Conservation (phyloP, 2,329 filamentous ascomycete species). For the Paraconiothyrium sp. region DNA sequence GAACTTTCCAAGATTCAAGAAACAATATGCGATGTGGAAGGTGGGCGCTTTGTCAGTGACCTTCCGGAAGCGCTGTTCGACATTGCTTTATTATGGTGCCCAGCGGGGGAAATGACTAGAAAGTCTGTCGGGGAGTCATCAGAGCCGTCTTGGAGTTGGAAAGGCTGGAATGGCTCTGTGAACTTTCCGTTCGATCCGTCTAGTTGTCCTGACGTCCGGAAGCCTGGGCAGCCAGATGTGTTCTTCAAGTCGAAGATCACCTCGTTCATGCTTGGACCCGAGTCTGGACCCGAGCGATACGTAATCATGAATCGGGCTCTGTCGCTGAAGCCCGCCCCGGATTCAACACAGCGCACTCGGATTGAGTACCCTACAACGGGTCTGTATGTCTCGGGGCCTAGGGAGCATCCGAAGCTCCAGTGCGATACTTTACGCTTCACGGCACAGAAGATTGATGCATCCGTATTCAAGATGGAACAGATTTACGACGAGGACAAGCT, state of each 20-base stretch:
- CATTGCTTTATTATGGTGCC: constrained; percentile 46
- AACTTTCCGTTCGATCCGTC: constrained; percentile 48
- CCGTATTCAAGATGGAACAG: constrained; percentile 38
- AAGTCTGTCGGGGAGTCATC: constrained; percentile 14
- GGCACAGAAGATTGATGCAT: constrained; percentile 35
- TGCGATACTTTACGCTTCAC: constrained; percentile 39
- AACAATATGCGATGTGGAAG: constrained; percentile 40
- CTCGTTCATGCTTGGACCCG: constrained; percentile 38
- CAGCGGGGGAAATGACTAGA: constrained; percentile 29
- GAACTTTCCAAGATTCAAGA: constrained; percentile 36
- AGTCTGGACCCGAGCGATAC: constrained; percentile 28
- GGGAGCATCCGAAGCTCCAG: constrained; percentile 20
- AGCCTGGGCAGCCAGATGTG: constrained; percentile 24
- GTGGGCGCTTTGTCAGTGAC: constrained; percentile 40
- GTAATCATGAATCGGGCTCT: constrained; percentile 34
- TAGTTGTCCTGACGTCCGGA: constrained; percentile 40
- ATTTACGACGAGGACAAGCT: constrained; percentile 27
- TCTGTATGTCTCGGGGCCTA: constrained; percentile 31
- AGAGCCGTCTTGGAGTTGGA: constrained; percentile 48
- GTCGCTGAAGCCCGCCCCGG: not conserved
- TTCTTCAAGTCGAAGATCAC: constrained; percentile 43
- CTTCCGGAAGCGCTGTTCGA: constrained; percentile 47
- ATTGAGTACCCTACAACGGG: constrained; percentile 40
- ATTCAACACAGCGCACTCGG: constrained; percentile 20
- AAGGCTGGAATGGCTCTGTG: constrained; percentile 34